Evolutionary conservation across 495 filamentous ascomycete species (phyloP).

Genomic region (Ramalina intermedia): DNA sequence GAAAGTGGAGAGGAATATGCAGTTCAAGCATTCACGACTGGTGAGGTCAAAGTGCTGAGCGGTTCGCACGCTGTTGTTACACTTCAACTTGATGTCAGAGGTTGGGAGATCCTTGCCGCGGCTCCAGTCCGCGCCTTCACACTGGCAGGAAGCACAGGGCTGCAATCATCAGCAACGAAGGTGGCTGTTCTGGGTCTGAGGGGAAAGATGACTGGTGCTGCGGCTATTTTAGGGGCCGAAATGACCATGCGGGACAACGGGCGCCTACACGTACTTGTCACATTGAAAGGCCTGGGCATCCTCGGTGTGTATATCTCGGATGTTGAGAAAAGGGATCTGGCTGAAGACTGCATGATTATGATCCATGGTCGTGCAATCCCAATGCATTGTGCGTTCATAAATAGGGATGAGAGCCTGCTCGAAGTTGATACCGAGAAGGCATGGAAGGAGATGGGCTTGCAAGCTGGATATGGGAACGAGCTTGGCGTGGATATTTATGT

Average conservation of each 20-base stretch:
- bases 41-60: conserved; percentile 35
- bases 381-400: conserved; percentile 45
- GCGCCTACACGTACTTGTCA: conserved; percentile 43
- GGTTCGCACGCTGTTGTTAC: conserved; percentile 27
- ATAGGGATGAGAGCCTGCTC: conserved; percentile 44
- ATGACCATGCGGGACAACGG: conserved; percentile 43
- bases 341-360: conserved; percentile 58
- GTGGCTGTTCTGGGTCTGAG: conserved; percentile 68
- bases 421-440: conserved; percentile 64
- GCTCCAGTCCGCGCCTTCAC: conserved; percentile 47
- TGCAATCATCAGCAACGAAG: conserved; percentile 10
- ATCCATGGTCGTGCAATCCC: conserved; percentile 60
- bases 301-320: conserved; percentile 60
- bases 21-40: conserved; percentile 56
- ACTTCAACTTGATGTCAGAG: conserved; percentile 44
- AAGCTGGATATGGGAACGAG: conserved; percentile 75
- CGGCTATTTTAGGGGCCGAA: conserved; percentile 51
- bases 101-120: conserved; percentile 72
- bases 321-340: conserved; percentile 42
- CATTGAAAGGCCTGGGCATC: conserved; percentile 67
- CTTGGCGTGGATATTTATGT: conserved; percentile 54
- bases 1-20: conserved; percentile 41
- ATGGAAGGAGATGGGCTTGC: conserved; percentile 60
- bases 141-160: conserved; percentile 12
- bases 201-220: conserved; percentile 80